Evolutionary conservation across 257 asterid genomes (phyloP).

Genomic region (Knoxia roxburghii): DNA sequence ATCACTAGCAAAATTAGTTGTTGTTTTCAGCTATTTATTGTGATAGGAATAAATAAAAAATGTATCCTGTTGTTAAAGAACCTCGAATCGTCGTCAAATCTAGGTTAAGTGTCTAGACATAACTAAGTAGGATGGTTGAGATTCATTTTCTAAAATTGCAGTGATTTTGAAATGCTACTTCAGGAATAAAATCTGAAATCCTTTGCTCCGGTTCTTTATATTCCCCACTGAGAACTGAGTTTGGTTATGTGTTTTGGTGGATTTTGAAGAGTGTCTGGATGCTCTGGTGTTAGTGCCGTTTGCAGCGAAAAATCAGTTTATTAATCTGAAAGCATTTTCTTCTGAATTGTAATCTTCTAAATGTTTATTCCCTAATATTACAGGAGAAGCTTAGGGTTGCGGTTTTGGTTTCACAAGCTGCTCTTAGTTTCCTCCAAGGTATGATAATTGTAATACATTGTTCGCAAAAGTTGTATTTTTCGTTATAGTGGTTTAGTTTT

Average conservation of each 20-base stretch:
- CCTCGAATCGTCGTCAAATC: neutral
- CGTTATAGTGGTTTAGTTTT: constrained; percentile 14
- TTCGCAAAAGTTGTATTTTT: neutral
- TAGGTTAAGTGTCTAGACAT: neutral
- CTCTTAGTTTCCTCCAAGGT: constrained; percentile 81
- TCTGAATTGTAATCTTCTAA: constrained; percentile 1
- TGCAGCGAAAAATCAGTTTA: neutral
- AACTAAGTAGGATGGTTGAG: neutral
- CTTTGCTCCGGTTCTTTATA: neutral
- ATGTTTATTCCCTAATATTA: constrained; percentile 18
- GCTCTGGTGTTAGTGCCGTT: neutral
- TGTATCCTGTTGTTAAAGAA: neutral
- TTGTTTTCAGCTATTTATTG: neutral
- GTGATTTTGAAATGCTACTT: neutral
- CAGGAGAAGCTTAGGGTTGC: constrained; percentile 92
- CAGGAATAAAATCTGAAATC: neutral
- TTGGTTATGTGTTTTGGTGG: neutral
- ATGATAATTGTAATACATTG: constrained; percentile 11
- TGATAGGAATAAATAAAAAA: neutral
- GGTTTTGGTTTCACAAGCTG: constrained; percentile 83
- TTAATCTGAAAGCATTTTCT: neutral
- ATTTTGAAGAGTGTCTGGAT: too few relatives aligned
- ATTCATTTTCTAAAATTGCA: neutral
- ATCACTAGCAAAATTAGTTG: neutral
- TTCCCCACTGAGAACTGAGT: constrained; percentile 2